Evolutionary conservation across 2,329 filamentous ascomycete genomes (phyloP).

Genomic region (Fusarium sp.): DNA sequence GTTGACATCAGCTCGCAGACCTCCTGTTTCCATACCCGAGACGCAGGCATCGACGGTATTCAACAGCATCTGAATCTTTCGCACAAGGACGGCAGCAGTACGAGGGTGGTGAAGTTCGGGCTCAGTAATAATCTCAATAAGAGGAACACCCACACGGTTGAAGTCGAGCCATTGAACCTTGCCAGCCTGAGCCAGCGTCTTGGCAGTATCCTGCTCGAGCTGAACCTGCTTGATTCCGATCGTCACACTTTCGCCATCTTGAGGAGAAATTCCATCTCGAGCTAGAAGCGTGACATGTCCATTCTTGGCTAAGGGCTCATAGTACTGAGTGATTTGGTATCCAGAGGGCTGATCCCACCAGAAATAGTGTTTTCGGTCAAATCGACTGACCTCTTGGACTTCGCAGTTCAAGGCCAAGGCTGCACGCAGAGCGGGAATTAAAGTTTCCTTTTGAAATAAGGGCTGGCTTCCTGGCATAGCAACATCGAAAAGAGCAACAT

Average conservation of each 20-base stretch:
- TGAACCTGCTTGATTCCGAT: slow-evolving; percentile 94
- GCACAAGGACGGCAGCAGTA: slow-evolving; percentile 86
- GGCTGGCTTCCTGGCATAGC: slow-evolving; percentile 91
- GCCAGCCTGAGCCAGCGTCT: slow-evolving; percentile 81
- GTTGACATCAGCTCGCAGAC: slow-evolving; percentile 92
- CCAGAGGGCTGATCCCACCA: slow-evolving; percentile 97
- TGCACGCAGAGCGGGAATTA: slow-evolving; percentile 90
- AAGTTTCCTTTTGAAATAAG: slow-evolving; percentile 79
- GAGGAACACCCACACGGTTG: slow-evolving; percentile 87
- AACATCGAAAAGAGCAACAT: slow-evolving; percentile 87
- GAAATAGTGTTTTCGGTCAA: slow-evolving; percentile 98
- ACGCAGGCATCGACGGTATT: slow-evolving; percentile 85
- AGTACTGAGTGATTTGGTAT: slow-evolving; percentile 98
- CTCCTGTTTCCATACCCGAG: slow-evolving; percentile 91
- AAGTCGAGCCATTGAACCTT: slow-evolving; percentile 85
- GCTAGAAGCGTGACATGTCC: slow-evolving; percentile 75
- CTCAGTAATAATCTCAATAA: slow-evolving; percentile 94
- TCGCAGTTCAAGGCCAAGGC: slow-evolving; percentile 84
- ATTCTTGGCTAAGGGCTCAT: slow-evolving; percentile 73
- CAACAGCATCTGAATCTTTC: slow-evolving; percentile 85
- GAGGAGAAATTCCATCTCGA: slow-evolving; percentile 80
- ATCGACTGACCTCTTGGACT: slow-evolving; percentile 79
- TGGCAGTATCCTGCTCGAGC: slow-evolving; percentile 97
- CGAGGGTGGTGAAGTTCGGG: slow-evolving; percentile 87
- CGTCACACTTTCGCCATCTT: slow-evolving; percentile 73